A percentile compares a stretch with the other conserved stretches of the same genome.
Conservation (phyloP, 495 filamentous ascomycete species). For the Podospora conica region DNA sequence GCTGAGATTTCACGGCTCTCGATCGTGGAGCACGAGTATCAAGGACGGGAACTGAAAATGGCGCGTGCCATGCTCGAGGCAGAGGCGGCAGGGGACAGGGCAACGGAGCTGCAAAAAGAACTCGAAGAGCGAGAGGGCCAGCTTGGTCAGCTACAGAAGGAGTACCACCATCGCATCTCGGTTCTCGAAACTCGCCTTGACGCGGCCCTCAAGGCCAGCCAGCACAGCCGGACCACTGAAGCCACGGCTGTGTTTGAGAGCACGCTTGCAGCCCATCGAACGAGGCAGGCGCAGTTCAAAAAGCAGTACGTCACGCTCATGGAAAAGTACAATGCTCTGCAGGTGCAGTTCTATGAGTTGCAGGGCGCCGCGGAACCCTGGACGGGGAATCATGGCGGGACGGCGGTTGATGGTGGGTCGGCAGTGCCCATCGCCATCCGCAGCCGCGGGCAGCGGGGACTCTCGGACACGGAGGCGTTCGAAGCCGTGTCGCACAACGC, state of each 20-base stretch:
- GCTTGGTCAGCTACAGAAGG: constrained; percentile 36
- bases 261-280: constrained; percentile 32
- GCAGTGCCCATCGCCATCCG: constrained; percentile 8
- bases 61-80: constrained; percentile 45
- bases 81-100: constrained; percentile 45
- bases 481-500: constrained; percentile 30
- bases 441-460: constrained; percentile 24
- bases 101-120: constrained; percentile 45
- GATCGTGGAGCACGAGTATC: constrained; percentile 48
- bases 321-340: constrained; percentile 36
- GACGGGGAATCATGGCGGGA: neutral
- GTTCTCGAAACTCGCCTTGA: constrained; percentile 38
- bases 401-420: constrained; percentile 7
- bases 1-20: constrained; percentile 53
- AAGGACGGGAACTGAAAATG: constrained; percentile 51
- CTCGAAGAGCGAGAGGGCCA: constrained; percentile 50
- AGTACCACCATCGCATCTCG: constrained; percentile 40
- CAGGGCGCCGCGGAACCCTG: constrained; percentile 19
- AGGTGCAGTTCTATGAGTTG: constrained; percentile 33
- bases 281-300: constrained; percentile 38
- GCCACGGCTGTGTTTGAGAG: constrained; percentile 32
- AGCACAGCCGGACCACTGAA: constrained; percentile 31
- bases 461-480: constrained; percentile 32
- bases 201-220: constrained; percentile 37
- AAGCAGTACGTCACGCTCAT: constrained; percentile 36